Evolutionary conservation across 2,329 filamentous ascomycete species (phyloP).

Genomic region (Aspergillus eucalypticola): DNA sequence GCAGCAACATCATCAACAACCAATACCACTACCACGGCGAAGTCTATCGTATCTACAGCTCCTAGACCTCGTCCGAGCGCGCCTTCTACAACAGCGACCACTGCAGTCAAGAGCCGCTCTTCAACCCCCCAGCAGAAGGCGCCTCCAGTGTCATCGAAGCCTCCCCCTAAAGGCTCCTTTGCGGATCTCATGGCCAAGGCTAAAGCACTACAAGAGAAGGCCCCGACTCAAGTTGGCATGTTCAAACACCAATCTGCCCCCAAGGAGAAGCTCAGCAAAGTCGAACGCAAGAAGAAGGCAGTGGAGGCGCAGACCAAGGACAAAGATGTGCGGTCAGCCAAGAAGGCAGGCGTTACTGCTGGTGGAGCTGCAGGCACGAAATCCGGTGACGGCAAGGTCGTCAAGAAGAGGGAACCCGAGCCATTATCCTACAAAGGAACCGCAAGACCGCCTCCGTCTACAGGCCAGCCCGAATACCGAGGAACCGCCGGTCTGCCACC

Average conservation of each 20-base stretch:
- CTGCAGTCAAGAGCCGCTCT: constrained; percentile 19
- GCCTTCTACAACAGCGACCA: background rate
- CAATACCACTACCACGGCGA: constrained; percentile 16
- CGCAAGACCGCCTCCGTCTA: constrained; percentile 31
- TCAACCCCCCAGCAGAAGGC: constrained; percentile 21
- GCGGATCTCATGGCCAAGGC: constrained; percentile 61
- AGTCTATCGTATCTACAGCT: constrained; percentile 16
- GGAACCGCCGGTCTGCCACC: constrained; percentile 44
- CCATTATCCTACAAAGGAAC: constrained; percentile 42
- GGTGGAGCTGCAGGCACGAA: constrained; percentile 23
- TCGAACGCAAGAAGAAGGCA: constrained; percentile 52
- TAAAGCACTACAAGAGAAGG: constrained; percentile 54
- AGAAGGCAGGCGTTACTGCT: constrained; percentile 27
- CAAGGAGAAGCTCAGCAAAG: constrained; percentile 58
- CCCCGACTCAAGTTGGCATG: constrained; percentile 49
- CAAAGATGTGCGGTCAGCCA: constrained; percentile 35
- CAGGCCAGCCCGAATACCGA: constrained; percentile 37
- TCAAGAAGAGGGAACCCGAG: constrained; percentile 36
- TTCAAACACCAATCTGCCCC: constrained; percentile 58
- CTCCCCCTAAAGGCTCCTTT: constrained; percentile 60
- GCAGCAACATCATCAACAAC: constrained; percentile 2
- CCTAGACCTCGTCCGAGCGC: constrained; percentile 19
- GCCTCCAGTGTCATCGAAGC: constrained; percentile 35
- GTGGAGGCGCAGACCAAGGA: constrained; percentile 45
- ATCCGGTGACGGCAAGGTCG: constrained; percentile 20